Percentiles rank a stretch among this genome's conserved stretches.
phyloP scores from a whole-genome alignment of 768 basidiomycete species.

The Cyathus striatus region DNA sequence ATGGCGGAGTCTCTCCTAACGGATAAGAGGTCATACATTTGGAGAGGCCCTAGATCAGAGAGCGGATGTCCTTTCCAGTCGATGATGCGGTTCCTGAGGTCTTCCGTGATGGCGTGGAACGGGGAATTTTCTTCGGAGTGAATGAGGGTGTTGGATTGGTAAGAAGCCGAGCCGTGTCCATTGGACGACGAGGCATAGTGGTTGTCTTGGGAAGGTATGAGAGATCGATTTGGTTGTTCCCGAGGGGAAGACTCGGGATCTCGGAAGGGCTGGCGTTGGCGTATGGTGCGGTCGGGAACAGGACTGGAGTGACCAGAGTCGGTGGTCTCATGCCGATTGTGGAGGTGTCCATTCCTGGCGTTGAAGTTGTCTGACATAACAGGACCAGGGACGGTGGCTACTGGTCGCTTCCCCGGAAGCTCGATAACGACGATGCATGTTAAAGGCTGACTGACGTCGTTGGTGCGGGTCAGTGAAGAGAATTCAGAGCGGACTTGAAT shows the following conservation, averaged over 20 bases:
- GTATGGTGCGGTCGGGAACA: conserved; percentile 25
- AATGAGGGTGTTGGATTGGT: conserved; percentile 24
- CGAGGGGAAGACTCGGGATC: conserved; percentile 14
- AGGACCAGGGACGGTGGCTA: conserved; percentile 48
- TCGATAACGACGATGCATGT: conserved; percentile 95
- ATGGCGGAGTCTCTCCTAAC: conserved; percentile 87
- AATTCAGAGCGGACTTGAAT: conserved; percentile 95
- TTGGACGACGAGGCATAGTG: conserved; percentile 26
- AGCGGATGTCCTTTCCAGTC: conserved; percentile 96
- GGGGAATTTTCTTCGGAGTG: conserved; percentile 65
- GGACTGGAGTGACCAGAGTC: conserved; percentile 41
- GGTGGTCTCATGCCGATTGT: conserved; percentile 16
- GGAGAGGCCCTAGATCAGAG: conserved; percentile 82
- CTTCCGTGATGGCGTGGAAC: conserved; percentile 81
- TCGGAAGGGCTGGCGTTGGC: conserved; percentile 13
- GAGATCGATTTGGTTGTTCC: conserved; percentile 21
- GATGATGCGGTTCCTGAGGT: conserved; percentile 83
- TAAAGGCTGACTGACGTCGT: conserved; percentile 71
- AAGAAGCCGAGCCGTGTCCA: conserved; percentile 21
- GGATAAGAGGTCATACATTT: conserved; percentile 88
- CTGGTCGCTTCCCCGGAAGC: conserved; percentile 70
- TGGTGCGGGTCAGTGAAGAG: conserved; percentile 68
- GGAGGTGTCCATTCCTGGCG: conserved; percentile 18
- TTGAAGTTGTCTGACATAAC: conserved; percentile 43
- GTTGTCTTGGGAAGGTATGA: conserved; percentile 18